Conservation (phyloP, 2,329 filamentous ascomycete species). For the Stromatinia cepivora region DNA sequence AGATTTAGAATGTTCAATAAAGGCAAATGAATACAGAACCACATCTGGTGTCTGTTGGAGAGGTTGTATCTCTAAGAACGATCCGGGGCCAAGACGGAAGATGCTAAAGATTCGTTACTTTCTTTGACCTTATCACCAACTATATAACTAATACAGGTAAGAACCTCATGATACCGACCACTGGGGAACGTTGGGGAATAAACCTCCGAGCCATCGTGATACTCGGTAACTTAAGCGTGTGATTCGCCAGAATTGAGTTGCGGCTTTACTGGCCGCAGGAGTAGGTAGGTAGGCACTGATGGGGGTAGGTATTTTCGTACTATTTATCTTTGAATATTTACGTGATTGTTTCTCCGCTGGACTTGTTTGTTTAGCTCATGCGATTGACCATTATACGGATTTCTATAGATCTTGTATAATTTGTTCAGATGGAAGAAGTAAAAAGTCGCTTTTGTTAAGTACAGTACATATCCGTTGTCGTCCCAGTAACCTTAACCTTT, state of each 20-base stretch:
- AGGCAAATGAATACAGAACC: background rate
- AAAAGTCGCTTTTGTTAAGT: background rate
- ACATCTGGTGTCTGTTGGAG: background rate
- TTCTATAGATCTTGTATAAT: background rate
- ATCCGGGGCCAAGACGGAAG: background rate
- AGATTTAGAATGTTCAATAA: background rate
- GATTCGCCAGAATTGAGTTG: conserved; percentile 1
- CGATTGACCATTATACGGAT: background rate
- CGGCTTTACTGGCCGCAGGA: too few relatives aligned
- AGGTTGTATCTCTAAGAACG: background rate
- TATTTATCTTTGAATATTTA: background rate
- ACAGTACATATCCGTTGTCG: background rate
- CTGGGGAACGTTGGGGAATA: conserved; percentile 3
- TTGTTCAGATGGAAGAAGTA: background rate
- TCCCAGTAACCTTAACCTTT: background rate
- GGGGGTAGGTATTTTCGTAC: too few relatives aligned
- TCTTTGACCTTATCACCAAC: conserved; percentile 3
- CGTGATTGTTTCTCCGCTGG: background rate
- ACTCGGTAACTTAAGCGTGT: background rate
- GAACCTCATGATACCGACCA: background rate
- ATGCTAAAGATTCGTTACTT: background rate
- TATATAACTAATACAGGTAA: background rate
- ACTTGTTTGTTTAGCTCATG: too few relatives aligned
- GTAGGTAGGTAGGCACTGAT: too few relatives aligned
- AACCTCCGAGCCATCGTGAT: background rate